These are phyloP conservation scores for Pilaira anomala DNA, from an alignment of 192 early-diverging fungal genomes.

Conservation along the genomic window DNA sequence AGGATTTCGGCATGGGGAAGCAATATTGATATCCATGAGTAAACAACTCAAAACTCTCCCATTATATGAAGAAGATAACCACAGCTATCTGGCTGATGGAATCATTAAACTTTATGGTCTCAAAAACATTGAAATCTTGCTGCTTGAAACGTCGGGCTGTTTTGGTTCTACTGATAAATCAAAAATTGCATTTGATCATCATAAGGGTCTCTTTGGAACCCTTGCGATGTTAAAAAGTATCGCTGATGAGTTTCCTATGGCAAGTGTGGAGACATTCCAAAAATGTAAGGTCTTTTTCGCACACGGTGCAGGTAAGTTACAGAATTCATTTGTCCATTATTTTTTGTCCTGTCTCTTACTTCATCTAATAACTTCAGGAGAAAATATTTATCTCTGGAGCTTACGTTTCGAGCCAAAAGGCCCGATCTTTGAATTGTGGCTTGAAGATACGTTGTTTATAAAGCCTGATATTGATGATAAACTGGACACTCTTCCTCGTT, in stretches of 20 bases:
- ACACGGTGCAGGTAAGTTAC: slow-evolving; percentile 9
- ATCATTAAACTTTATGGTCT: slow-evolving; percentile 20
- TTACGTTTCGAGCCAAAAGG: slow-evolving; percentile 12
- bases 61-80: slow-evolving; percentile 13
- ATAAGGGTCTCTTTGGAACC: slow-evolving; percentile 9
- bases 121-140: slow-evolving; percentile 14
- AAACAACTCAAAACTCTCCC: slow-evolving; percentile 11
- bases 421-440: slow-evolving; percentile 13
- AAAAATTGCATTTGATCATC: slow-evolving; percentile 15
- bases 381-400: slow-evolving; percentile 8
- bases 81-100: slow-evolving; percentile 14
- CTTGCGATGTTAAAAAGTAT: slow-evolving; percentile 10
- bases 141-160: slow-evolving; percentile 3
- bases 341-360: slow-evolving; percentile 7
- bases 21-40: not conserved
- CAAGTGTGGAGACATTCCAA: slow-evolving; percentile 8
- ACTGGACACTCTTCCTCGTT: slow-evolving; percentile 10
- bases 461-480: slow-evolving; percentile 14
- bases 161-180: slow-evolving; percentile 13
- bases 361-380: slow-evolving; percentile 13
- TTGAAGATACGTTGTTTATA: slow-evolving; percentile 7
- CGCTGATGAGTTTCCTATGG: slow-evolving; percentile 13
- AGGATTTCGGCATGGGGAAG: slow-evolving; percentile 1
- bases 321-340: slow-evolving; percentile 7
- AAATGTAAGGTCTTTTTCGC: slow-evolving; percentile 9